These are phyloP conservation scores for Allomyces macrogynus DNA, from an alignment of 192 early-diverging fungal genomes.

Conservation along the genomic window DNA sequence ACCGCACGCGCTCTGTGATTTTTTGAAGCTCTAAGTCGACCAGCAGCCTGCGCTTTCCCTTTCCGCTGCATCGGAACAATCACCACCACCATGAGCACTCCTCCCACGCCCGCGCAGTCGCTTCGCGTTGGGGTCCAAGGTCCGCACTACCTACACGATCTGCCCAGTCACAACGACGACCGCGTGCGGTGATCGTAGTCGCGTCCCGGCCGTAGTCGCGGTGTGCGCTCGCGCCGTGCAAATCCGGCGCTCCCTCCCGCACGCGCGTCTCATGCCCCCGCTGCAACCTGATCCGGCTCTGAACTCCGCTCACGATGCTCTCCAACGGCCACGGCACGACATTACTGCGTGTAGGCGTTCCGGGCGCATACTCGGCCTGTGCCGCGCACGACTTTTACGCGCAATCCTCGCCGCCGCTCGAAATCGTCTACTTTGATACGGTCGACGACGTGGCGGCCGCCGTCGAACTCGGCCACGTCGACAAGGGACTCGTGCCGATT, in stretches of 20 bases:
- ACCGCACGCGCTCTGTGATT: no score
- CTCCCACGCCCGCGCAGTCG: neutral
- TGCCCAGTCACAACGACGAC: neutral
- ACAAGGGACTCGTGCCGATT: conserved; percentile 2
- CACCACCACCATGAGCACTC: neutral
- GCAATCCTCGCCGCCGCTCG: neutral
- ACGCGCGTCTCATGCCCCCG: no score
- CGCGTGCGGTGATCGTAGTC: no score
- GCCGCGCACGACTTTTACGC: neutral
- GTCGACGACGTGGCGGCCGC: neutral
- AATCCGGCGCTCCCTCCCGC: no score
- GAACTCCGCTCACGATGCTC: no score
- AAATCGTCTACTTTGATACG: neutral
- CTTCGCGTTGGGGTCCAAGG: neutral
- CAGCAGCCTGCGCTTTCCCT: no score
- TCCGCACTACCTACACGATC: neutral
- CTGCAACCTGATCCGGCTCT: no score
- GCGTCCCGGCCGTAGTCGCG: no score
- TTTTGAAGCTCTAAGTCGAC: no score
- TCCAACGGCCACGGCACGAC: no score
- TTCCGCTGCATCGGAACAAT: no score
- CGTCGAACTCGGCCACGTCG: neutral
- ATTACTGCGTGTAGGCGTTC: neutral
- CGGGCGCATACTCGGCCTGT: neutral
- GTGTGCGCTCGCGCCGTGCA: no score